A percentile compares a stretch with the other conserved stretches of the same genome.
These are phyloP conservation scores for Suillus subalutaceus DNA, from an alignment of 768 basidiomycete genomes.

Conservation along the genomic window DNA sequence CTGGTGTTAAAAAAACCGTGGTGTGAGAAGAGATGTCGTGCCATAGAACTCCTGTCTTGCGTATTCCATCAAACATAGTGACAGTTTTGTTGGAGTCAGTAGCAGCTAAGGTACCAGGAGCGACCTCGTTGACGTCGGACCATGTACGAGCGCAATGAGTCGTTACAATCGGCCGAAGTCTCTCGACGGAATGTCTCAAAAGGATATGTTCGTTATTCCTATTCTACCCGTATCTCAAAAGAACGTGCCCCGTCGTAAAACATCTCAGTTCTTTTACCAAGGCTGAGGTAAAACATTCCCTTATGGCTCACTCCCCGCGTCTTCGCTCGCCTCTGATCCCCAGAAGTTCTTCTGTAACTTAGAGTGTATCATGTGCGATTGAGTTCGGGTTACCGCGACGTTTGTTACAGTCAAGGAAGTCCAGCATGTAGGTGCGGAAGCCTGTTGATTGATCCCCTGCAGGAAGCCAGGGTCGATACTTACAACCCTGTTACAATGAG, in stretches of 20 bases:
- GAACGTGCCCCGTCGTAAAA: too few relatives aligned
- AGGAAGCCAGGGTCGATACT: not conserved
- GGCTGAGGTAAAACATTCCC: too few relatives aligned
- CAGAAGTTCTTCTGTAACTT: not conserved
- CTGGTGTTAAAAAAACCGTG: not conserved
- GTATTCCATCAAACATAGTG: not conserved
- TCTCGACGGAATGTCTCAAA: too few relatives aligned
- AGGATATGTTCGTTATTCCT: too few relatives aligned
- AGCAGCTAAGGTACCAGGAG: too few relatives aligned
- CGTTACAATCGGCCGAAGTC: too few relatives aligned
- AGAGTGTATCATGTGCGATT: not conserved
- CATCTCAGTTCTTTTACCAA: too few relatives aligned
- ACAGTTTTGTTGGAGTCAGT: not conserved
- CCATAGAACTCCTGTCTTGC: not conserved
- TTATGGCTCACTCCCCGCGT: too few relatives aligned
- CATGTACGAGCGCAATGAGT: too few relatives aligned
- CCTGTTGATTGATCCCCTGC: not conserved
- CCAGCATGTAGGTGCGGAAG: not conserved
- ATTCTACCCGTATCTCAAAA: too few relatives aligned
- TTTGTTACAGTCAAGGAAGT: not conserved
- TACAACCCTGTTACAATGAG: not conserved
- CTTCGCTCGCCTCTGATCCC: too few relatives aligned
- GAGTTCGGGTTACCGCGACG: not conserved
- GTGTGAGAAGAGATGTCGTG: not conserved
- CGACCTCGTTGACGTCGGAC: too few relatives aligned